phyloP scores from a whole-genome alignment of 306 rosid genomes.

The Dicorynia guianensis region DNA sequence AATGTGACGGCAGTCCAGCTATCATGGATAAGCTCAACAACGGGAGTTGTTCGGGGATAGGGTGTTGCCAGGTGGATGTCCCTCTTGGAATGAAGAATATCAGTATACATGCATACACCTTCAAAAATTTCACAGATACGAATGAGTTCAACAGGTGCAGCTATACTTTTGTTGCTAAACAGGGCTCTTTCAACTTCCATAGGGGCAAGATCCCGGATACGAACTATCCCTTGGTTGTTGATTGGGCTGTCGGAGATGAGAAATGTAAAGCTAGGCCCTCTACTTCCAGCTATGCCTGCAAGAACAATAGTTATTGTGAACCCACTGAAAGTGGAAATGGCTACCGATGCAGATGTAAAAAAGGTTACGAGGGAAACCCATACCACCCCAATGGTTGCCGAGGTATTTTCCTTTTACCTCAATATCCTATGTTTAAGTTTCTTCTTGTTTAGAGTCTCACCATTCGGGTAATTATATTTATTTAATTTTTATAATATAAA shows the following conservation, averaged over 20 bases:
- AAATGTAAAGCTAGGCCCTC: conserved; percentile 10
- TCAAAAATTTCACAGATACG: too few relatives aligned
- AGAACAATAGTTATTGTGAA: neutral
- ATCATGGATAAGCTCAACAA: neutral
- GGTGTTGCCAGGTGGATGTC: conserved; percentile 32
- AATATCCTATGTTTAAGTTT: neutral
- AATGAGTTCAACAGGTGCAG: neutral
- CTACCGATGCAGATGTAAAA: conserved; percentile 42
- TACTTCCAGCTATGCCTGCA: neutral
- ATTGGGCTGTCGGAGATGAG: conserved; percentile 48
- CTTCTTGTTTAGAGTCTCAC: too few relatives aligned
- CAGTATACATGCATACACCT: too few relatives aligned
- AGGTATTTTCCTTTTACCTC: neutral
- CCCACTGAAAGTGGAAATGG: conserved; percentile 4
- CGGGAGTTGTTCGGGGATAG: conserved; percentile 23
- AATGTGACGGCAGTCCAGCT: neutral
- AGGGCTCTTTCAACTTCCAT: conserved; percentile 36
- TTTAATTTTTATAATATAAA: too few relatives aligned
- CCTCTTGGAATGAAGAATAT: neutral
- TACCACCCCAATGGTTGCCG: conserved; percentile 35
- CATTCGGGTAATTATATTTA: too few relatives aligned
- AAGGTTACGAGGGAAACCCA: conserved; percentile 42
- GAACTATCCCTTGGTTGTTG: conserved; percentile 31
- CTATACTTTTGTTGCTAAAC: conserved; percentile 39
- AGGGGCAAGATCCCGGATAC: neutral